phyloP scores from a whole-genome alignment of 2,329 filamentous ascomycete species.

The Verticillium albo-atrum region DNA sequence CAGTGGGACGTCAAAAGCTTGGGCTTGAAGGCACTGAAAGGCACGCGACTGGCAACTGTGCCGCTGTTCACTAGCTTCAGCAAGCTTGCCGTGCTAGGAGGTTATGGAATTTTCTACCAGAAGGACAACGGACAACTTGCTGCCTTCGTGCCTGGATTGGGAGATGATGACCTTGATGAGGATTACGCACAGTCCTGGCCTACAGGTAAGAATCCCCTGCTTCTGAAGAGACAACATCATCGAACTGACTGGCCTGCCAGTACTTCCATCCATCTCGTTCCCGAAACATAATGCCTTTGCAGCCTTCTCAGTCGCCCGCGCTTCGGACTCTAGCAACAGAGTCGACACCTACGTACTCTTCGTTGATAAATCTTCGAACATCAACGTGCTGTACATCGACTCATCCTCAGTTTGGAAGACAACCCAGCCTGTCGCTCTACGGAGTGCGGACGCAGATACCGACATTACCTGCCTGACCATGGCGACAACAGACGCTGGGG shows the following conservation, averaged over 20 bases:
- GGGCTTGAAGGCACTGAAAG: background rate
- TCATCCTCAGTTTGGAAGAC: background rate
- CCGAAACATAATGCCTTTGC: background rate
- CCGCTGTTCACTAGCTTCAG: constrained; percentile 3
- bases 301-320: constrained; percentile 1
- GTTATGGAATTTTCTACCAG: constrained; percentile 1
- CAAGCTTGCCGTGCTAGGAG: background rate
- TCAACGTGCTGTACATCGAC: constrained; percentile 1
- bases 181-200: constrained; percentile 2
- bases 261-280: background rate
- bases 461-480: constrained; percentile 5
- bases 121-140: background rate
- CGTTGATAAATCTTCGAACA: background rate
- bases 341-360: constrained; percentile 1
- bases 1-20: background rate
- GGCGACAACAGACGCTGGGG: background rate
- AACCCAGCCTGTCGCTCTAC: background rate
- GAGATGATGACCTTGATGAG: background rate
- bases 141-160: background rate
- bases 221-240: too few relatives aligned
- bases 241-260: too few relatives aligned
- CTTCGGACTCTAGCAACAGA: background rate
- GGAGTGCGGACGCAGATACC: background rate
- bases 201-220: background rate
- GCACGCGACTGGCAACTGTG: background rate